Percentiles rank a stretch among this genome's conserved stretches.
phyloP scores from a whole-genome alignment of 2,329 filamentous ascomycete species.

The Fusarium siculi region DNA sequence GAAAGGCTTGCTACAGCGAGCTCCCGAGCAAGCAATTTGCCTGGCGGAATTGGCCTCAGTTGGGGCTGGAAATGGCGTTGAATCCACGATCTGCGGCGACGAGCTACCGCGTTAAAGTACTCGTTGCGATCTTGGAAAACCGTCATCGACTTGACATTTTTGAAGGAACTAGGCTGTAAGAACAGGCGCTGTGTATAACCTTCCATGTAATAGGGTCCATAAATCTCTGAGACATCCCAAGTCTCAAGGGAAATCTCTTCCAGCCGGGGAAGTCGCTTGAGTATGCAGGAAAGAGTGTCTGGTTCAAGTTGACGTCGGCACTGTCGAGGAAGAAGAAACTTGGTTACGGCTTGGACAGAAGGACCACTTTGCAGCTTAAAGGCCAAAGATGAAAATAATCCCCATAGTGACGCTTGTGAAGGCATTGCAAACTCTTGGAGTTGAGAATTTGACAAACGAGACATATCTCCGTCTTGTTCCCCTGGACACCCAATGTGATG shows the following conservation, averaged over 20 bases:
- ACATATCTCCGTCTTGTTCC: not conserved
- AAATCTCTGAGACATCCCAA: not conserved
- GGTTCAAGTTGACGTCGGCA: not conserved
- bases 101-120: slow-evolving; percentile 4
- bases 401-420: not conserved
- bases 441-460: not conserved
- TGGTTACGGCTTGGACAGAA: not conserved
- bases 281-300: not conserved
- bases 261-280: not conserved
- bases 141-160: slow-evolving; percentile 37
- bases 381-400: not conserved
- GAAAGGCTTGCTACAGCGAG: not conserved
- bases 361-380: not conserved
- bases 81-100: not conserved
- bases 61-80: not conserved
- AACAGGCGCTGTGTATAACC: not conserved
- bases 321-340: not conserved
- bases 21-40: not conserved
- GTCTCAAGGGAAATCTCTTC: not conserved
- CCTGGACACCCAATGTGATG: not conserved
- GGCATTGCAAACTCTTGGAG: not conserved
- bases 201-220: accelerated
- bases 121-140: slow-evolving; percentile 4
- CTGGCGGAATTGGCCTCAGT: not conserved
- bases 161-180: accelerated